Percentiles rank a stretch among this genome's conserved stretches.
Evolutionary conservation across 495 filamentous ascomycete genomes (phyloP).

Genomic region (Sabuloglossum arenarium): DNA sequence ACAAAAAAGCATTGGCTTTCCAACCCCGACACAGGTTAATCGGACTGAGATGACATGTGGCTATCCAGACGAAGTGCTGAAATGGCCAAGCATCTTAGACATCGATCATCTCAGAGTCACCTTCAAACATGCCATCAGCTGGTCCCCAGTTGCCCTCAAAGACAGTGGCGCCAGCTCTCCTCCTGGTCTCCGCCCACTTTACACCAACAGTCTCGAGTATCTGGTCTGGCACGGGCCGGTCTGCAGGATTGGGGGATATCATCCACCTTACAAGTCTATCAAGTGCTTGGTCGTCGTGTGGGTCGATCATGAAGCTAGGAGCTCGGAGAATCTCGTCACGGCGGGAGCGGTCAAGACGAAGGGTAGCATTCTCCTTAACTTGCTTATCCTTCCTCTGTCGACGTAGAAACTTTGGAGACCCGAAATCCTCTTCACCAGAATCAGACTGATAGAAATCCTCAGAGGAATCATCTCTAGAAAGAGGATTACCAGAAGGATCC

Average conservation of each 20-base stretch:
- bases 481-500: slow-evolving; percentile 51
- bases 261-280: slow-evolving; percentile 77
- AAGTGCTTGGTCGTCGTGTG: slow-evolving; percentile 43
- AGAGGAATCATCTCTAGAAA: slow-evolving; percentile 25
- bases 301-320: slow-evolving; percentile 69
- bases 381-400: slow-evolving; percentile 2
- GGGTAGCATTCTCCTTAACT: background rate
- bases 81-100: slow-evolving; percentile 21
- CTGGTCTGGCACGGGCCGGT: slow-evolving; percentile 54
- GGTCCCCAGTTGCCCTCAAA: slow-evolving; percentile 95
- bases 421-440: slow-evolving; percentile 20
- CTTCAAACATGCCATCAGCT: slow-evolving; percentile 44
- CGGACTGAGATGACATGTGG: background rate
- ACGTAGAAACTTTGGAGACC: slow-evolving; percentile 1
- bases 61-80: background rate
- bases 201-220: slow-evolving; percentile 46
- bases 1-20: background rate
- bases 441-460: slow-evolving; percentile 31
- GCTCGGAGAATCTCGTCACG: slow-evolving; percentile 53
- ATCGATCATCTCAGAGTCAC: slow-evolving; percentile 57
- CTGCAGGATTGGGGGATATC: slow-evolving; percentile 52
- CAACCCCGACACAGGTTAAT: background rate
- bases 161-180: slow-evolving; percentile 68
- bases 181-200: slow-evolving; percentile 51
- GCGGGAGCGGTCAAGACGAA: slow-evolving; percentile 4